Conservation (phyloP, 2,329 filamentous ascomycete genomes). For the Fonsecaea pedrosoi region DNA sequence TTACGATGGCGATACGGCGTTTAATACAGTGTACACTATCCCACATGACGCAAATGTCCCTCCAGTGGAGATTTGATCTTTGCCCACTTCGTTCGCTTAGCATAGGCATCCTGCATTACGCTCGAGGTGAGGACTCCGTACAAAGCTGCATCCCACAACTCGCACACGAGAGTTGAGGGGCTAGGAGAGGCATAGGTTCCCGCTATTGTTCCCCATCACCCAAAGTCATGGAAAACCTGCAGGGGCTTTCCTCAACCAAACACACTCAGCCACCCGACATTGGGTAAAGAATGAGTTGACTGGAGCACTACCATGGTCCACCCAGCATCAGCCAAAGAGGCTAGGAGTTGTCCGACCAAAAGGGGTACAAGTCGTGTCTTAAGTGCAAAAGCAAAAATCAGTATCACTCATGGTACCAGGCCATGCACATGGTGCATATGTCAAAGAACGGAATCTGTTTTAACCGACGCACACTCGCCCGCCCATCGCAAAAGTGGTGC, state of each 20-base stretch:
- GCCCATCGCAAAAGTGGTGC: slow-evolving; percentile 29
- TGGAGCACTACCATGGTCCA: not conserved
- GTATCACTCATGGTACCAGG: slow-evolving; percentile 53
- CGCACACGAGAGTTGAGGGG: not conserved
- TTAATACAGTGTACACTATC: not conserved
- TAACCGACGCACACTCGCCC: slow-evolving; percentile 74
- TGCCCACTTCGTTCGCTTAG: no score
- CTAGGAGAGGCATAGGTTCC: not conserved
- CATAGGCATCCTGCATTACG: no score
- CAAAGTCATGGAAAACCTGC: not conserved
- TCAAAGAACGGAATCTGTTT: slow-evolving; percentile 62
- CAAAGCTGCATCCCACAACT: no score
- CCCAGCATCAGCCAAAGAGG: slow-evolving; percentile 13
- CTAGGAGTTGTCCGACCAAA: slow-evolving; percentile 51
- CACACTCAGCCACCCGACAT: not conserved
- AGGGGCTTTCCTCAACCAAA: not conserved
- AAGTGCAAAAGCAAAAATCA: slow-evolving; percentile 59
- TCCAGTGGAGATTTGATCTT: no score
- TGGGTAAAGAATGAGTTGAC: not conserved
- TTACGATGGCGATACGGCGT: not conserved
- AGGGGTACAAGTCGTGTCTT: slow-evolving; percentile 62
- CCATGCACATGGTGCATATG: slow-evolving; percentile 59
- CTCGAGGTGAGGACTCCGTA: no score
- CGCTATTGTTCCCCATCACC: not conserved
- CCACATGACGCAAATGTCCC: not conserved